Evolutionary conservation across 441 rosid genomes (phyloP), one percentile per base, ranked within the genome.

Genomic region (Lepidium campestre): DNA sequence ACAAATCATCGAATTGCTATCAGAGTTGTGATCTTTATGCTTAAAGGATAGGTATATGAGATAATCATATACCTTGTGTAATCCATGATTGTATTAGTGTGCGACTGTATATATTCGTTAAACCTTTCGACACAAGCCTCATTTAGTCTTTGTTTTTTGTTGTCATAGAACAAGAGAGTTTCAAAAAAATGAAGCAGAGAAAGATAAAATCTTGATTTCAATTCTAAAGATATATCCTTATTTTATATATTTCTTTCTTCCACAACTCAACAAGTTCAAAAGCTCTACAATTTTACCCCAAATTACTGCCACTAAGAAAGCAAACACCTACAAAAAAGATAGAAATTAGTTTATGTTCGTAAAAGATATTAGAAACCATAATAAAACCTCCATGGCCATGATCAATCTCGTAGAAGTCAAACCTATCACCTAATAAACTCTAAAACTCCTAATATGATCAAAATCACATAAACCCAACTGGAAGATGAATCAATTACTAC

Each of bases 61-160:
- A 8, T 20, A 14, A n/a, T 57, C 36, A 47, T 3, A 9, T 50
- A 48, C 97, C 97, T 86, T 89, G 99, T 72, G 89, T 42, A 62
- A 93, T 89, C 96, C 99, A 91, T 12, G 99, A 89, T 60, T 93
- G 96, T 69, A 89, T 84, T 10, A 75, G 74, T 0, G 91, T 75
- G 62, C 96, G 85, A 69, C 97, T 93, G 70, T 91, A n/a, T n/a
- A n/a, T n/a, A 86, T 62, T 89, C 91, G 77, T 89, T 79, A 81
- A 77, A 93, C 83, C 96, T 87, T 79, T 93, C 97, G 9, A 89
- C 82, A 65, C 97, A 91, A 29, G 90, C 72, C 78, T 93, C 99
- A 58, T 93, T 96, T 37, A 93, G 88, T 82, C 97, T 87, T 82
- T 60, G 84, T 65, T 79, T 93, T 79, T 95, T 89, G 79, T 52